Conservation (phyloP, 345 rosid species). For the Conringia planisiliqua region DNA sequence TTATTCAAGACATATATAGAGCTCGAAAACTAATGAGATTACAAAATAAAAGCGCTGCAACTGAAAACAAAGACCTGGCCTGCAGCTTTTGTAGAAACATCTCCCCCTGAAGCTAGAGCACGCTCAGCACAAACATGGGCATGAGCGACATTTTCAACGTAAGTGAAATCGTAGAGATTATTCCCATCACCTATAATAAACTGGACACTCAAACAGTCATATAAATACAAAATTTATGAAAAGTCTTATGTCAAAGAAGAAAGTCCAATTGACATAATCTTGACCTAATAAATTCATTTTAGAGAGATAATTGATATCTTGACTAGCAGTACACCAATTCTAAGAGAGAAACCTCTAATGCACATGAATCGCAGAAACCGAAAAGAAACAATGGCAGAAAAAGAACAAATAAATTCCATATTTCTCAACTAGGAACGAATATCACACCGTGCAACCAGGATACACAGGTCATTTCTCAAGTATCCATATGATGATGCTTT, state of each 20-base stretch:
- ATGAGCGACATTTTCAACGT: slow-evolving; percentile 93
- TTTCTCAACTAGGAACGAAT: background rate
- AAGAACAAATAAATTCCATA: background rate
- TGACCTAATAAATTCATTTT: background rate
- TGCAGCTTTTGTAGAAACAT: slow-evolving; percentile 69
- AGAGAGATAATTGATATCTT: background rate
- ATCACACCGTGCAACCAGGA: background rate
- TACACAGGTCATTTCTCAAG: background rate
- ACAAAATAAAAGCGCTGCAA: background rate
- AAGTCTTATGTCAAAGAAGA: background rate
- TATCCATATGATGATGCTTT: background rate
- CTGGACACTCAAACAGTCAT: slow-evolving; percentile 39
- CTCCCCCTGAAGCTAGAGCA: slow-evolving; percentile 80
- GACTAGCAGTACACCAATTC: slow-evolving; percentile 15
- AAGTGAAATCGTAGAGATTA: slow-evolving; percentile 77
- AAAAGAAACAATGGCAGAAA: background rate
- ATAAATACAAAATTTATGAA: background rate
- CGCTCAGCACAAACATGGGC: slow-evolving; percentile 93
- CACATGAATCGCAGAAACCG: background rate
- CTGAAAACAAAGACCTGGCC: slow-evolving; percentile 59
- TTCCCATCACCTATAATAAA: slow-evolving; percentile 91
- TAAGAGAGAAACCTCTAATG: background rate
- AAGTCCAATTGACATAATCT: background rate
- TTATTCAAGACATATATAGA: background rate
- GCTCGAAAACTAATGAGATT: background rate